A percentile compares a stretch with the other conserved stretches of the same genome.
Conservation (phyloP, 345 rosid species). For the Geranium brycei region DNA sequence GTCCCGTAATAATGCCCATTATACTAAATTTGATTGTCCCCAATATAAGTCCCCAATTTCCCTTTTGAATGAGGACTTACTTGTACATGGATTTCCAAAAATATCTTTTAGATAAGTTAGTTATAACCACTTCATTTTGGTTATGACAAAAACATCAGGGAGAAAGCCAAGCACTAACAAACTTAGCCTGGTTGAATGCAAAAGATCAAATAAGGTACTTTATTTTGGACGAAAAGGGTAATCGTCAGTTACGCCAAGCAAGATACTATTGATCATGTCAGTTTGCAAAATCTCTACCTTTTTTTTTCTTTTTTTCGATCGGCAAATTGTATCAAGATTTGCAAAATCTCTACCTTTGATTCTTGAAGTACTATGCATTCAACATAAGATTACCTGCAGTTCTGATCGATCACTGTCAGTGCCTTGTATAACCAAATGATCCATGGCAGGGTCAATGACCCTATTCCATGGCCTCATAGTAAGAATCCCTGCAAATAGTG, state of each 20-base stretch:
- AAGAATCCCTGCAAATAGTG: slow-evolving; percentile 68
- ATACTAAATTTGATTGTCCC: background rate
- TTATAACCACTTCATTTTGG: too few relatives aligned
- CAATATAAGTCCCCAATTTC: background rate
- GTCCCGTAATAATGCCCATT: background rate
- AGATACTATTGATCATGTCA: background rate
- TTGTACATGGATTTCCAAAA: background rate
- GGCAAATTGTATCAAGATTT: too few relatives aligned
- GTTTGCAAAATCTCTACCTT: background rate
- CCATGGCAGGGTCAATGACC: slow-evolving; percentile 62
- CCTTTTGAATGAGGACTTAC: background rate
- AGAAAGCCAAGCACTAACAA: too few relatives aligned
- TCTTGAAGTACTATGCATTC: background rate
- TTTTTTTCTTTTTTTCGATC: too few relatives aligned
- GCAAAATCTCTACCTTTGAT: background rate
- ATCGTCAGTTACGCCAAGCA: background rate
- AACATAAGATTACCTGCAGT: slow-evolving; percentile 43
- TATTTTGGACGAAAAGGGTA: background rate
- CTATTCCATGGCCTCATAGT: slow-evolving; percentile 93
- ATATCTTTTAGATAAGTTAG: background rate
- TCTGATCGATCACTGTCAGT: slow-evolving; percentile 57
- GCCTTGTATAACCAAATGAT: slow-evolving; percentile 82
- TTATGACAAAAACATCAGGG: too few relatives aligned
- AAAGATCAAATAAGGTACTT: too few relatives aligned
- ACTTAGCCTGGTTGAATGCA: too few relatives aligned